These are phyloP conservation scores for Mantamonas sphyraenae DNA, from an alignment of 78 protist genomes.

Conservation along the genomic window DNA sequence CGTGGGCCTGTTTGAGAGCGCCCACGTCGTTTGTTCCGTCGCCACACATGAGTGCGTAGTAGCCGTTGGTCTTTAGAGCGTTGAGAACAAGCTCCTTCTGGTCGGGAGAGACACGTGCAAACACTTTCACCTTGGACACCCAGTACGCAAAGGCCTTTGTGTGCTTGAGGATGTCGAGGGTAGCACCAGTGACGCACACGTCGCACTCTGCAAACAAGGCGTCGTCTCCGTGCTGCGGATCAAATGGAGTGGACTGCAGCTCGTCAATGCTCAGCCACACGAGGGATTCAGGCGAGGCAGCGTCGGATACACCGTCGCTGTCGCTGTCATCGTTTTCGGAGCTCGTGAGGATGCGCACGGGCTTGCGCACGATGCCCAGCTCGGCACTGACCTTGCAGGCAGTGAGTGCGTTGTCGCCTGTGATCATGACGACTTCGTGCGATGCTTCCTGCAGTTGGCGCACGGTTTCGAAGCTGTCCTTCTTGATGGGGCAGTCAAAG, in stretches of 20 bases:
- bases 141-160: too few relatives aligned
- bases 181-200: too few relatives aligned
- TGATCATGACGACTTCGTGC: conserved; percentile 89
- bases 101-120: background rate
- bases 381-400: conserved; percentile 88
- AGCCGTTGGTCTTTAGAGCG: conserved; percentile 50
- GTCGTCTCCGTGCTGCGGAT: too few relatives aligned
- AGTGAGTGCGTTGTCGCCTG: conserved; percentile 94
- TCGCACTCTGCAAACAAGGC: too few relatives aligned
- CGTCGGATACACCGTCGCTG: too few relatives aligned
- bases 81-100: conserved; percentile 26
- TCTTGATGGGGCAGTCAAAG: conserved; percentile 69
- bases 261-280: too few relatives aligned
- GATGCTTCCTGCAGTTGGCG: conserved; percentile 34
- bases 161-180: too few relatives aligned
- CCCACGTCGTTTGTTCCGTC: conserved; percentile 99
- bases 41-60: conserved; percentile 95
- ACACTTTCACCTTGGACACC: background rate
- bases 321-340: too few relatives aligned
- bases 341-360: background rate
- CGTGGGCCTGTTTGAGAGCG: conserved; percentile 96
- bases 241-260: too few relatives aligned
- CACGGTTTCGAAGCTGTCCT: conserved; percentile 53
- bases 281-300: too few relatives aligned
- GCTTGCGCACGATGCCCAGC: conserved; percentile 28